phyloP scores from a whole-genome alignment of 805 yeast species.

The Saccharomycopsis fermentans region DNA sequence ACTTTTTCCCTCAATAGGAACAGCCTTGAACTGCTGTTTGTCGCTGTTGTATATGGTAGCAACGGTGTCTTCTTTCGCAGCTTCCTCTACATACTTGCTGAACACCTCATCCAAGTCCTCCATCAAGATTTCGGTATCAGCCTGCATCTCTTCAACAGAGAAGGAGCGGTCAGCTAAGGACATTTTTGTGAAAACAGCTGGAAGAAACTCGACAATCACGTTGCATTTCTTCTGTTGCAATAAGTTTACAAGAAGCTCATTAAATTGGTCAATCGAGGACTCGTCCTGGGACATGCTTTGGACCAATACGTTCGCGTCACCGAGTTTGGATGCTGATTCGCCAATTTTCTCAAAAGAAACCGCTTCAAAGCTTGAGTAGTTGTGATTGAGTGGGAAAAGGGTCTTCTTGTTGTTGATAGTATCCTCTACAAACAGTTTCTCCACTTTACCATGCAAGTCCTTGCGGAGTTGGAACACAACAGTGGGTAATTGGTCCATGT shows the following conservation, averaged over 20 bases:
- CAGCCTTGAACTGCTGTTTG: conserved; percentile 2
- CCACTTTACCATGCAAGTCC: background rate
- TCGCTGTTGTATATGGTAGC: conserved; percentile 6
- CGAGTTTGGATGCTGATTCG: background rate
- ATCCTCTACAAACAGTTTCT: background rate
- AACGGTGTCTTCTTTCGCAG: conserved; percentile 9
- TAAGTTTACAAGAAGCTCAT: background rate
- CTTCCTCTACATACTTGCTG: conserved; percentile 13
- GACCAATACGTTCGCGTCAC: background rate
- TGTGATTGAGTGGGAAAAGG: background rate
- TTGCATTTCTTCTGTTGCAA: background rate
- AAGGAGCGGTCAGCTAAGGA: background rate
- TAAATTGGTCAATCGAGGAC: background rate
- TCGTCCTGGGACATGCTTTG: background rate
- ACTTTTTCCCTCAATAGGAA: conserved; percentile 24
- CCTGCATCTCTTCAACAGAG: conserved; percentile 6
- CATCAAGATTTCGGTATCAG: conserved; percentile 4
- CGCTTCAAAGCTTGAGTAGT: background rate
- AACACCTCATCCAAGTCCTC: conserved; percentile 12
- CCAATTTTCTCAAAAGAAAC: background rate
- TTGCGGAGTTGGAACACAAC: conserved; percentile 10
- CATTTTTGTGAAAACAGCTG: background rate
- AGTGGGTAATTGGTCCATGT: background rate
- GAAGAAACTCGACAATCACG: conserved; percentile 9
- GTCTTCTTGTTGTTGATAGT: background rate